These are phyloP conservation scores for Canna indica DNA, from an alignment of 176 grass and related monocot species.

Conservation along the genomic window DNA sequence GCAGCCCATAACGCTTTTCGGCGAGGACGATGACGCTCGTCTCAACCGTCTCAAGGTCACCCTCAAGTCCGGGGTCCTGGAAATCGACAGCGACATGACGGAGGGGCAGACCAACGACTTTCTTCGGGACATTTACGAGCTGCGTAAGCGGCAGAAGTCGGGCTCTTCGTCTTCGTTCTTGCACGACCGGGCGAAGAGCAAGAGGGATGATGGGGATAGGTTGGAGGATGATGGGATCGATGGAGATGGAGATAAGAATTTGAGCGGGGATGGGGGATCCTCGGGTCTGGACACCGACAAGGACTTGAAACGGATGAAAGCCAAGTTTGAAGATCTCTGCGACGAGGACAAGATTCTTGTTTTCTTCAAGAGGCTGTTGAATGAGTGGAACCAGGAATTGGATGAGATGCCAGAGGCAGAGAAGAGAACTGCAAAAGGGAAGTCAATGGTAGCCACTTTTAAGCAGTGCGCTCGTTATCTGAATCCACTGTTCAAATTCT, in stretches of 20 bases:
- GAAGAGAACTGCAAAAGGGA: conserved; percentile 60
- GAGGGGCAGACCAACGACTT: conserved; percentile 87
- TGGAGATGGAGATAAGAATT: conserved; percentile 9
- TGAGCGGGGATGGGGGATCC: conserved; percentile 13
- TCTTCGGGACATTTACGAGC: conserved; percentile 54
- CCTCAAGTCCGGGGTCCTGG: conserved; percentile 34
- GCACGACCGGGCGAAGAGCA: conserved; percentile 22
- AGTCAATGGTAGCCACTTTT: conserved; percentile 52
- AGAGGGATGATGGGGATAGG: conserved; percentile 2
- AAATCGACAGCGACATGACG: conserved; percentile 49
- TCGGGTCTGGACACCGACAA: conserved; percentile 20
- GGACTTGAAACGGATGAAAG: conserved; percentile 19
- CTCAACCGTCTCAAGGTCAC: conserved; percentile 33
- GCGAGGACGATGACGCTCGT: conserved; percentile 50
- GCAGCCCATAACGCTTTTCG: conserved; percentile 55
- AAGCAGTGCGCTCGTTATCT: conserved; percentile 74
- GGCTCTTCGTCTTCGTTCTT: conserved; percentile 7
- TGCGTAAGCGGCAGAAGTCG: conserved; percentile 28
- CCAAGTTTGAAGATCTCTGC: conserved; percentile 50
- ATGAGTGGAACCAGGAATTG: conserved; percentile 55
- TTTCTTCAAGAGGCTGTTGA: conserved; percentile 60
- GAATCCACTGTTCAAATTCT: conserved; percentile 59
- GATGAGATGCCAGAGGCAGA: conserved; percentile 56
- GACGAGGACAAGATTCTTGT: conserved; percentile 65
- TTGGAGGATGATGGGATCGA: conserved; percentile 13